Evolutionary conservation across 192 early-diverging fungal species (phyloP), one percentile per base, ranked within the genome.

Genomic region (Podila verticillata): DNA sequence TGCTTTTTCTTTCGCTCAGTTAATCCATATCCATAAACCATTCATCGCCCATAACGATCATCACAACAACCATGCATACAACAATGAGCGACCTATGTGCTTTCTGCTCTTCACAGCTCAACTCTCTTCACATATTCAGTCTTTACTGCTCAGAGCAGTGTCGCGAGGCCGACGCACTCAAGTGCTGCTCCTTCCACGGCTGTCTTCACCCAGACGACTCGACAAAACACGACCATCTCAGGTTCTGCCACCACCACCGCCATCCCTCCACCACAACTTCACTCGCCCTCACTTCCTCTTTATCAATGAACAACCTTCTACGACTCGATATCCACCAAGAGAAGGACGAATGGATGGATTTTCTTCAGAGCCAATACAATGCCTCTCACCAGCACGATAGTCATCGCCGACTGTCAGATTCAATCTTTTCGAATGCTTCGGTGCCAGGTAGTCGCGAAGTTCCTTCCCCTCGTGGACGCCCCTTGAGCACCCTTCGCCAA

Each of bases 71-170:
- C 17, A 68, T 7, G 8, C 36, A 44, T 12, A 58, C 24, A 39
- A 54, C 51, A 7, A 54, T 54, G 51, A 4, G 24, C 51, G 51
- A 54, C 22, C 51, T n/a, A 3, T 54, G 51, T 19, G 22, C 24
- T 24, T 54, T 54, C n/a, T 54, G 51, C 24, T n/a, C 51, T 9
- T 6, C 22, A 5, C 51, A 20, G 26, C 17, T 60, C 30, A 20
- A 60, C 30, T 10, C 58, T 13, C 31, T 54, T 7, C 51, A 54
- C n/a, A 26, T 54, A 54, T 24, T 26, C 2, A 60, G 22, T 30
- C 58, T 60, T 8, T 70, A 70, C 30, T 70, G 59, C 48, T 70
- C 68, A 20, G 48, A 70, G 24, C 17, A 48, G 20, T 70, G 59
- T 39, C 59, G 34, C 57, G 32, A 47, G 36, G 59, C 29, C 7